A percentile compares a stretch with the other conserved stretches of the same genome.
Evolutionary conservation across 495 filamentous ascomycete genomes (phyloP).

Genomic region (Penicillium lagena): DNA sequence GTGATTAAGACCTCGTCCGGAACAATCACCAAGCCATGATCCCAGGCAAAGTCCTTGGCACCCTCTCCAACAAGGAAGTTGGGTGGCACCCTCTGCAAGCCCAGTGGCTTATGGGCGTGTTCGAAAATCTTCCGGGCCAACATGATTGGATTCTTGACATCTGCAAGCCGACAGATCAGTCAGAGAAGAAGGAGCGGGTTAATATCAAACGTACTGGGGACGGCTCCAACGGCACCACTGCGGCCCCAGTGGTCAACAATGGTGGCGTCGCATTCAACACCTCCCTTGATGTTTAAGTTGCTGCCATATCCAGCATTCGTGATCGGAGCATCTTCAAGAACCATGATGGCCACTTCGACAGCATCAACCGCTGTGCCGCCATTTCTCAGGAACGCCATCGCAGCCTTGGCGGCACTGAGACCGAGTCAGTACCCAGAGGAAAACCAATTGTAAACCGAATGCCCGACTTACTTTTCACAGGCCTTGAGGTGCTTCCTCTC

Average conservation of each 20-base stretch:
- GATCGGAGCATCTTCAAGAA: constrained; percentile 87
- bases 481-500: constrained; percentile 75
- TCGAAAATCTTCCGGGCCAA: constrained; percentile 80
- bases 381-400: constrained; percentile 69
- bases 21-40: constrained; percentile 63
- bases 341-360: constrained; percentile 82
- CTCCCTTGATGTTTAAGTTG: constrained; percentile 84
- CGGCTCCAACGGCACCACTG: constrained; percentile 89
- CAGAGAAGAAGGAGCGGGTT: neutral
- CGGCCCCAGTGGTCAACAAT: constrained; percentile 85
- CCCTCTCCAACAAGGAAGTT: constrained; percentile 84
- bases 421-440: neutral
- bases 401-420: constrained; percentile 67
- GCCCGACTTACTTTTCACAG: constrained; percentile 69
- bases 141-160: constrained; percentile 86
- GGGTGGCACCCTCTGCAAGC: constrained; percentile 81
- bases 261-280: constrained; percentile 89
- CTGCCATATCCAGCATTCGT: constrained; percentile 96
- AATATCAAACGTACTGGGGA: constrained; percentile 58
- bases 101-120: constrained; percentile 60
- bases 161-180: constrained; percentile 35
- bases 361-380: constrained; percentile 82
- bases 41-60: constrained; percentile 75
- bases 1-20: constrained; percentile 70
- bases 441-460: too few species aligned